A percentile compares a stretch with the other conserved stretches of the same genome.
Evolutionary conservation across 164 flowering plant species (phyloP).

Genomic region (Liriodendron chinense): DNA sequence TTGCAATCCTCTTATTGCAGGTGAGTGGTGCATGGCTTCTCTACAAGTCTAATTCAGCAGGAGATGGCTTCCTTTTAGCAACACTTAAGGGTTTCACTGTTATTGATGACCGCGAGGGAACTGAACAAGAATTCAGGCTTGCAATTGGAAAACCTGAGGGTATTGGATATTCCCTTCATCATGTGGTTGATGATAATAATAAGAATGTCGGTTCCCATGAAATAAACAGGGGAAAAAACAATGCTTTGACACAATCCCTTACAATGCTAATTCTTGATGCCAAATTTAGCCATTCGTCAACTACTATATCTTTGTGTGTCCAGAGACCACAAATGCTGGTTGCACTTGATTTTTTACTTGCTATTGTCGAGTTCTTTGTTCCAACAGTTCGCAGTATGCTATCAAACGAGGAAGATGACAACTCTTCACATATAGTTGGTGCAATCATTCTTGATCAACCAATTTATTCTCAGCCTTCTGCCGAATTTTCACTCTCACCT

Average conservation of each 20-base stretch:
- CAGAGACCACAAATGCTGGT: constrained; percentile 97
- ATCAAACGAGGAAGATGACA: constrained; percentile 55
- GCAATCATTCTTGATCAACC: constrained; percentile 71
- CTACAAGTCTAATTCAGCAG: constrained; percentile 65
- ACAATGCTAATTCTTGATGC: constrained; percentile 93
- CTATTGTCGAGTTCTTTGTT: constrained; percentile 92
- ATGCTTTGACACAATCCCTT: constrained; percentile 32
- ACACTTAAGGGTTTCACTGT: constrained; percentile 73
- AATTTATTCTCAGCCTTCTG: constrained; percentile 49
- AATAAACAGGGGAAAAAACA: constrained; percentile 11
- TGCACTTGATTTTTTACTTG: constrained; percentile 92
- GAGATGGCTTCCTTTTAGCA: constrained; percentile 77
- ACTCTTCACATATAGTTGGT: constrained; percentile 33
- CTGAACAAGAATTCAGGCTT: constrained; percentile 63
- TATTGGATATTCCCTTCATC: constrained; percentile 24
- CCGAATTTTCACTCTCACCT: constrained; percentile 73
- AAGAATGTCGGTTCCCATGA: constrained; percentile 13
- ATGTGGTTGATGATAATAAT: constrained; percentile 15
- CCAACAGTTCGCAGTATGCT: constrained; percentile 59
- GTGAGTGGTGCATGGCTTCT: constrained; percentile 78
- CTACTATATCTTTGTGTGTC: constrained; percentile 53
- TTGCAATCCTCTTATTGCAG: constrained; percentile 35
- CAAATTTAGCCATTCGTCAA: constrained; percentile 51
- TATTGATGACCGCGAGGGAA: constrained; percentile 91
- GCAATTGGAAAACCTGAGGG: constrained; percentile 64